Evolutionary conservation across 2,329 filamentous ascomycete genomes (phyloP).

Genomic region (Beauveria medogensis): DNA sequence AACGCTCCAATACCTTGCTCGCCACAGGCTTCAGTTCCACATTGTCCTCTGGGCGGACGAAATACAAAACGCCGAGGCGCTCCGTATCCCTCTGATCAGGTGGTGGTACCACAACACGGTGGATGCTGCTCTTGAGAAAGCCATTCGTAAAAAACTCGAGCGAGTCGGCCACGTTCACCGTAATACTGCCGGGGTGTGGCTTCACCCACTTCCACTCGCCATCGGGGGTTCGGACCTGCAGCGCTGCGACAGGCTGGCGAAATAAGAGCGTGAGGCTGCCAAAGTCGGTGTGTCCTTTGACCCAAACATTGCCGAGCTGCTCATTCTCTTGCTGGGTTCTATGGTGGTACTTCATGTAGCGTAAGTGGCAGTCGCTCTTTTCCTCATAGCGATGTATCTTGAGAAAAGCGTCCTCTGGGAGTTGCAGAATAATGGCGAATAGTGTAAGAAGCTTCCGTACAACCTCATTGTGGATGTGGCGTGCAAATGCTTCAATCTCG

Average conservation of each 20-base stretch:
- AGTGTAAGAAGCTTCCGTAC: constrained; percentile 26
- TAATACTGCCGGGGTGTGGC: constrained; percentile 40
- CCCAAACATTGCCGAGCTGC: constrained; percentile 26
- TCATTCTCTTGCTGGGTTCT: constrained; percentile 37
- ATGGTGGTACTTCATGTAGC: background rate
- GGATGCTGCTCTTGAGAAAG: constrained; percentile 36
- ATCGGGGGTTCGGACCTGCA: constrained; percentile 40
- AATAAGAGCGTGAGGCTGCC: constrained; percentile 49
- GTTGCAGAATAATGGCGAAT: constrained; percentile 43
- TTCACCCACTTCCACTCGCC: constrained; percentile 43
- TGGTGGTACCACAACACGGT: constrained; percentile 35
- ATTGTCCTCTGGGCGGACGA: constrained; percentile 16
- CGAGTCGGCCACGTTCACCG: constrained; percentile 43
- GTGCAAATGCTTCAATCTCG: constrained; percentile 26
- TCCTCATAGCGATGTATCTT: background rate
- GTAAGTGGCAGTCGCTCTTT: background rate
- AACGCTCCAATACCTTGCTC: no score
- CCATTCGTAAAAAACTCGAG: constrained; percentile 40
- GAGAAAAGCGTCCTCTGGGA: constrained; percentile 44
- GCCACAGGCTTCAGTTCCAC: no score
- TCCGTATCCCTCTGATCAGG: constrained; percentile 36
- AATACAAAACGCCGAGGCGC: constrained; percentile 39
- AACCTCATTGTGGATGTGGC: constrained; percentile 26
- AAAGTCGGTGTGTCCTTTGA: constrained; percentile 44
- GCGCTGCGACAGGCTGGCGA: constrained; percentile 46